Evolutionary conservation across 179 eudicot genomes (phyloP).

Genomic region (Gypsophila paniculata): DNA sequence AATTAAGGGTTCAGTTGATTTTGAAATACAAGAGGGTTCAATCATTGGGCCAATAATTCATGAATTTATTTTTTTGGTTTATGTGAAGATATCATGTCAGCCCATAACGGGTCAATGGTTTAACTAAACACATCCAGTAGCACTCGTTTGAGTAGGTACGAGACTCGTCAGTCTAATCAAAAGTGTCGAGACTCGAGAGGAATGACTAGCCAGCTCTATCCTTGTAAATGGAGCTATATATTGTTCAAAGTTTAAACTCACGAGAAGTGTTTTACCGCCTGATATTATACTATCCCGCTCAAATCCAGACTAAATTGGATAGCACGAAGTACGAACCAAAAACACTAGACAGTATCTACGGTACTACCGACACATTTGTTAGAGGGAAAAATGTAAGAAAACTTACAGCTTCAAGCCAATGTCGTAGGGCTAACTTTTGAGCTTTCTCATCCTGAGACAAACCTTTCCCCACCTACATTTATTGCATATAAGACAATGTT

Average conservation of each 20-base stretch:
- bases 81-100: too few relatives aligned
- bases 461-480: slow-evolving; percentile 60
- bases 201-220: neutral
- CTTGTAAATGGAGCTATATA: neutral
- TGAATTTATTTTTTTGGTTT: neutral
- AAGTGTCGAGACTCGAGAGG: neutral
- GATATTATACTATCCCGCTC: neutral
- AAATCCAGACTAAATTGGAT: too few relatives aligned
- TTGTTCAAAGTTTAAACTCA: neutral
- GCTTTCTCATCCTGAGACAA: slow-evolving; percentile 58
- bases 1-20: too few relatives aligned
- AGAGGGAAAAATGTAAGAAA: slow-evolving; percentile 3
- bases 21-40: too few relatives aligned
- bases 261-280: neutral
- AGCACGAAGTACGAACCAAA: too few relatives aligned
- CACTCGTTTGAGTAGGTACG: neutral
- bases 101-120: too few relatives aligned
- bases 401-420: slow-evolving; percentile 72
- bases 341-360: neutral
- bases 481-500: slow-evolving; percentile 5
- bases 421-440: slow-evolving; percentile 48
- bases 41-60: neutral
- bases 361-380: neutral
- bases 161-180: neutral
- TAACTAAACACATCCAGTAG: neutral